phyloP scores from a whole-genome alignment of 768 basidiomycete species.

The Glaciozyma antarctica region DNA sequence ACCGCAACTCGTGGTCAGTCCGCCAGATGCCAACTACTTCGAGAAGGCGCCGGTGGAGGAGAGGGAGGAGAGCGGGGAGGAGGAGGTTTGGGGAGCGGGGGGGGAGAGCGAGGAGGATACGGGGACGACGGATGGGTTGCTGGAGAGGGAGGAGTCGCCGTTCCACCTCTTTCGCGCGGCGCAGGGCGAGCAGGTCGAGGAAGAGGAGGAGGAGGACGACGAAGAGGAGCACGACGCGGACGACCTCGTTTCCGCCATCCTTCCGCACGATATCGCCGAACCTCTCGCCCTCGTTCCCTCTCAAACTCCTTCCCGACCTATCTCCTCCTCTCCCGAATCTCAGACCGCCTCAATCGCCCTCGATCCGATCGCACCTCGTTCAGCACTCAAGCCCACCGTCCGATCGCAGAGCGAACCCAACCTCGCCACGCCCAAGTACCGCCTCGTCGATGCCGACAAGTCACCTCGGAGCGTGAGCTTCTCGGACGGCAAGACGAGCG shows the following conservation, averaged over 20 bases:
- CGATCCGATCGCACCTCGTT: neutral
- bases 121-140: neutral
- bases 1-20: too few species aligned
- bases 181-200: neutral
- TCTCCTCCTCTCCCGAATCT: conserved; percentile 3
- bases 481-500: conserved; percentile 82
- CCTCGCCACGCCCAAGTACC: conserved; percentile 36
- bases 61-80: conserved; percentile 27
- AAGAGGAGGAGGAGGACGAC: neutral
- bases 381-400: conserved; percentile 16
- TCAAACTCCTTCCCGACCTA: neutral
- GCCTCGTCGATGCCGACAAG: conserved; percentile 13
- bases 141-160: neutral
- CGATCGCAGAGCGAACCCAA: conserved; percentile 44
- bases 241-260: neutral
- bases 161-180: neutral
- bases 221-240: neutral
- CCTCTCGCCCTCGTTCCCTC: neutral
- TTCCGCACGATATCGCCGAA: neutral
- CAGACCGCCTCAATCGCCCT: neutral
- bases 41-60: conserved; percentile 40
- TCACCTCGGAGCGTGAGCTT: conserved; percentile 86
- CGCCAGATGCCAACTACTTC: conserved; percentile 8
- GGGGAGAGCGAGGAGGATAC: conserved; percentile 39
- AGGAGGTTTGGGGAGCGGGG: conserved; percentile 46